Evolutionary conservation across 179 eudicot genomes (phyloP).

Genomic region (Silene noctiflora): DNA sequence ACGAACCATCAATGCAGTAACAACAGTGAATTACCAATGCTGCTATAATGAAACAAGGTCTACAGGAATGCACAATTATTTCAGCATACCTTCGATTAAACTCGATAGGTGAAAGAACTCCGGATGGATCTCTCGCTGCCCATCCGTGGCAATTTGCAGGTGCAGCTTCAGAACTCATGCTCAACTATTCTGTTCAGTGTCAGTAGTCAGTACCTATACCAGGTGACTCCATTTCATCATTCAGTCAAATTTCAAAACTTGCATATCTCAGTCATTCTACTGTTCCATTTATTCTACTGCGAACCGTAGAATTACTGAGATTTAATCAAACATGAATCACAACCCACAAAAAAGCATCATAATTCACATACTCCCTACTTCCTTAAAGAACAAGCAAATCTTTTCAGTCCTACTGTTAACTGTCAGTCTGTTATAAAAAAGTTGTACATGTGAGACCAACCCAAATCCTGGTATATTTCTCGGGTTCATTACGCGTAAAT

Average conservation of each 20-base stretch:
- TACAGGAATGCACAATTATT: background rate
- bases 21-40: no score
- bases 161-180: constrained; percentile 12
- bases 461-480: background rate
- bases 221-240: constrained; percentile 3
- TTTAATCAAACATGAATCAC: background rate
- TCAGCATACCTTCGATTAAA: constrained; percentile 15
- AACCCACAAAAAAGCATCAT: no score
- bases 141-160: constrained; percentile 13
- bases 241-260: background rate
- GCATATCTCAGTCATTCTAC: no score
- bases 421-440: background rate
- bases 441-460: background rate
- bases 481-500: background rate
- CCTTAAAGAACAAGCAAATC: background rate
- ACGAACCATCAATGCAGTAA: no score
- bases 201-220: background rate
- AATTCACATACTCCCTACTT: background rate
- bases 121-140: constrained; percentile 21
- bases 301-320: background rate
- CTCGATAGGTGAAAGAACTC: constrained; percentile 16
- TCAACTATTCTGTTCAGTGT: constrained; percentile 5
- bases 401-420: background rate
- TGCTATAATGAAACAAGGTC: no score
- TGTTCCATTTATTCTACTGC: no score